These are phyloP conservation scores for Myxozyma kluyveri DNA, from an alignment of 805 yeast genomes.

Conservation along the genomic window DNA sequence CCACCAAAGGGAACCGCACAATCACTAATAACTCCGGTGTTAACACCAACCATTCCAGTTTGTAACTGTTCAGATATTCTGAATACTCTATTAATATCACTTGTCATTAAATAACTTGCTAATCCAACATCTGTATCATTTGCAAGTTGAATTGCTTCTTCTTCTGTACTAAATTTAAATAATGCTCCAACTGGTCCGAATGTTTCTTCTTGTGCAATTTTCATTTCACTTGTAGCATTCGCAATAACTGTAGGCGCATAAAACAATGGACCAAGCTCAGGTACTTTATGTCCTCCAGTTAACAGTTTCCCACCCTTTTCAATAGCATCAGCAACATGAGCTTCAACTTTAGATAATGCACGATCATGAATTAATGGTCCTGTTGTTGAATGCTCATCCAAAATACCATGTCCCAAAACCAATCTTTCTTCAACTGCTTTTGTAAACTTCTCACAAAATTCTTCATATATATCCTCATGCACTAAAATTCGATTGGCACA, in stretches of 20 bases:
- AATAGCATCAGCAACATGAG: slow-evolving; percentile 65
- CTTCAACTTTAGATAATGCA: slow-evolving; percentile 59
- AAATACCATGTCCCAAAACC: slow-evolving; percentile 30
- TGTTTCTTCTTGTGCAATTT: slow-evolving; percentile 65
- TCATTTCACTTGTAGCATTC: slow-evolving; percentile 58
- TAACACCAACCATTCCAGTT: slow-evolving; percentile 79
- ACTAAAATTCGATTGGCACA: slow-evolving; percentile 28
- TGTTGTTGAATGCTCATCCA: slow-evolving; percentile 58
- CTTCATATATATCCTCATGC: slow-evolving; percentile 63
- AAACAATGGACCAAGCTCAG: slow-evolving; percentile 58
- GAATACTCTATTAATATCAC: slow-evolving; percentile 53
- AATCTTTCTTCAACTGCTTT: slow-evolving; percentile 28
- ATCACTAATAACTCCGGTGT: slow-evolving; percentile 69
- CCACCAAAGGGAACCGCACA: slow-evolving; percentile 56
- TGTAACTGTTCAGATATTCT: slow-evolving; percentile 65
- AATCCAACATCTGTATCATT: slow-evolving; percentile 70
- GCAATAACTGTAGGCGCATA: slow-evolving; percentile 66
- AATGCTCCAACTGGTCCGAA: slow-evolving; percentile 80
- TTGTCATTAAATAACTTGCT: slow-evolving; percentile 71
- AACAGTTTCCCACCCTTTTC: slow-evolving; percentile 62
- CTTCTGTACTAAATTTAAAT: slow-evolving; percentile 60
- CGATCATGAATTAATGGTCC: slow-evolving; percentile 71
- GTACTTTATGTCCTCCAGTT: slow-evolving; percentile 54
- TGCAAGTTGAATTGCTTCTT: slow-evolving; percentile 60
- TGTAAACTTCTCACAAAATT: slow-evolving; percentile 52